Evolutionary conservation across 2,329 filamentous ascomycete species (phyloP).

Genomic region (Rhytidhysteron rufulum): DNA sequence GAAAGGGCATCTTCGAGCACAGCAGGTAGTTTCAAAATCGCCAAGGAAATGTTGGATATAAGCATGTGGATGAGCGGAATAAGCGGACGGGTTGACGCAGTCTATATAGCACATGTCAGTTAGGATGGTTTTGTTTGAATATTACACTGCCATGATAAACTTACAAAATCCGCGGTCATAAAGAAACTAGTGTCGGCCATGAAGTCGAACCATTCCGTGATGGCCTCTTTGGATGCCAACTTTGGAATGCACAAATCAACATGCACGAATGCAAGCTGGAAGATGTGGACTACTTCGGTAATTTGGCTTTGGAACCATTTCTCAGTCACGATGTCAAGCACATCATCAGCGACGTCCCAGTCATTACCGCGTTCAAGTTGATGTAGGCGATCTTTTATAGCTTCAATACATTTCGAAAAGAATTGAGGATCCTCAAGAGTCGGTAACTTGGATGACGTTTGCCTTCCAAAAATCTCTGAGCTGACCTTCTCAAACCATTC

Average conservation of each 20-base stretch:
- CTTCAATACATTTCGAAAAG: conserved; percentile 42
- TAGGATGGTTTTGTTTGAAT: too few relatives aligned
- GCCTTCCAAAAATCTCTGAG: conserved; percentile 30
- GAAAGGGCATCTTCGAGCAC: conserved; percentile 47
- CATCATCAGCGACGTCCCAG: conserved; percentile 46
- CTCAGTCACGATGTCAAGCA: conserved; percentile 55
- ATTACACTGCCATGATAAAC: too few relatives aligned
- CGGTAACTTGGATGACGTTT: conserved; percentile 33
- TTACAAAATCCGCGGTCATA: conserved; percentile 57
- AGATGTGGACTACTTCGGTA: conserved; percentile 67
- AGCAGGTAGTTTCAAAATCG: conserved; percentile 66
- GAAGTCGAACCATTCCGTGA: conserved; percentile 31
- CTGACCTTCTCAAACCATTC: conserved; percentile 22
- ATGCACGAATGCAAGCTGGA: conserved; percentile 70
- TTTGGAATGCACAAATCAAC: conserved; percentile 50
- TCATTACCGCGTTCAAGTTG: conserved; percentile 39
- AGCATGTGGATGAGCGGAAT: conserved; percentile 65
- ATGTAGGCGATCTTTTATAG: conserved; percentile 48
- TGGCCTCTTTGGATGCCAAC: conserved; percentile 26
- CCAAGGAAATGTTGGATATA: conserved; percentile 65
- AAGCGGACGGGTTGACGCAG: too few relatives aligned
- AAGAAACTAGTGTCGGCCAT: conserved; percentile 54
- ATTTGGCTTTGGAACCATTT: conserved; percentile 62
- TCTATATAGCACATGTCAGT: too few relatives aligned
- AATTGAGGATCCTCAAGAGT: conserved; percentile 12